phyloP scores from a whole-genome alignment of 1,284 basidiomycete genomes.

The Cryptococcus deneoformans region DNA sequence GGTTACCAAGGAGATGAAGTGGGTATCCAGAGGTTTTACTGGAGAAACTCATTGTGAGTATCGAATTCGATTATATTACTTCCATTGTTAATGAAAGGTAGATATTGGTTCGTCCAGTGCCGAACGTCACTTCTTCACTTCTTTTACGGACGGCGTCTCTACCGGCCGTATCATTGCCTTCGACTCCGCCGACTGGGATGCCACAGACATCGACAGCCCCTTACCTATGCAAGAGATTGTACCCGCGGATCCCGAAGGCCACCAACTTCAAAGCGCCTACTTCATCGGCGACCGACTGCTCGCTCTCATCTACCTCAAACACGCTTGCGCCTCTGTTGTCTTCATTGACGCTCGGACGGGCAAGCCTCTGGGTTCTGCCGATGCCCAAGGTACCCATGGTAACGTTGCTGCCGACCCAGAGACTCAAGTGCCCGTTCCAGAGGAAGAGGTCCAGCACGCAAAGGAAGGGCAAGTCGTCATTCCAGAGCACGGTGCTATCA shows the following conservation, averaged over 20 bases:
- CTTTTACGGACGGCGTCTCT: slow-evolving; percentile 12
- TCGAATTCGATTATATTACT: not conserved
- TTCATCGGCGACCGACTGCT: slow-evolving; percentile 12
- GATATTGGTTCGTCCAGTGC: slow-evolving; percentile 13
- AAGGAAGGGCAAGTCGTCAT: slow-evolving; percentile 9
- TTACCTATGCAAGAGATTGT: slow-evolving; percentile 11
- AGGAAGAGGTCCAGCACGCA: slow-evolving; percentile 11
- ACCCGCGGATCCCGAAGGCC: slow-evolving; percentile 8
- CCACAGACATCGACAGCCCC: not conserved
- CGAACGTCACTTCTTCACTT: slow-evolving; percentile 15
- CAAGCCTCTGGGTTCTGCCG: slow-evolving; percentile 13
- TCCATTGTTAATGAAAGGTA: not conserved
- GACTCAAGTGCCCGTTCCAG: slow-evolving; percentile 12
- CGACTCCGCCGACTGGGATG: slow-evolving; percentile 7
- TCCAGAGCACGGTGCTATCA: slow-evolving; percentile 18
- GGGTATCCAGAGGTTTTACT: slow-evolving; percentile 14
- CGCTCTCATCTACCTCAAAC: slow-evolving; percentile 16
- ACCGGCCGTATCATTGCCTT: slow-evolving; percentile 16
- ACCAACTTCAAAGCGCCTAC: slow-evolving; percentile 11
- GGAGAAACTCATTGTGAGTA: slow-evolving; percentile 17
- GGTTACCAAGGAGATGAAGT: slow-evolving; percentile 8
- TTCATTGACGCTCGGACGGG: slow-evolving; percentile 18
- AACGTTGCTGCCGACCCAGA: slow-evolving; percentile 6
- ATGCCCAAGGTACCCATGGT: slow-evolving; percentile 12
- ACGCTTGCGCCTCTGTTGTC: slow-evolving; percentile 19